Evolutionary conservation across 495 filamentous ascomycete genomes (phyloP), one percentile per base, ranked within the genome.

Genomic region (Podospora pseudoanserina): DNA sequence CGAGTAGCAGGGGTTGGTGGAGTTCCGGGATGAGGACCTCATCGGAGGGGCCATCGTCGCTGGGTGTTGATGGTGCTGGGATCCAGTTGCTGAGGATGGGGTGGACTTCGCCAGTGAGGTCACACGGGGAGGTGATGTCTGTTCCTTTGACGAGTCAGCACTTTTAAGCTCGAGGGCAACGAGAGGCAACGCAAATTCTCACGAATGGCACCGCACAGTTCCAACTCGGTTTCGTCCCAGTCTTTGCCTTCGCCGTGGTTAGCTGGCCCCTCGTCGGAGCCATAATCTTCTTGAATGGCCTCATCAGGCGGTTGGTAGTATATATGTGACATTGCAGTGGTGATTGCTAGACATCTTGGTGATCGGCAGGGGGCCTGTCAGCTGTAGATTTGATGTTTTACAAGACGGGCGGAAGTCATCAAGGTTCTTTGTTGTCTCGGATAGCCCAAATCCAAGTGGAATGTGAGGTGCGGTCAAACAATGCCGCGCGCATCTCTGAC

Each of bases 81-180:
- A 64, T 57, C 78, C 78, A 80, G 59, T 74, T 70, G 23, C 69
- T 28, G 59, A 80, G 78, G 30, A 78, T 26, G 0, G 77, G 77
- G 59, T 79, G 76, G 58, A 77, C 66, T 13, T 58, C 55, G n/a
- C 55, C 55, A 5, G 3, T 19, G 55, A 58, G 55, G 11, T 58
- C 55, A 26, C 7, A 58, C 6, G 55, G 55, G 18, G 55, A 15
- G 23, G n/a, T 19, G 55, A 58, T 7, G 13, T 58, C 6, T 19
- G 55, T 58, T 9, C 55, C 55, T 58, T 58, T 19, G 13, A 58
- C 5, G 9, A 58, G 55, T 58, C 72, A 32, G 11, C 23, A 30
- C 6, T 28, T 23, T 23, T 23, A 1, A 23, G 23, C 23, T 23
- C 23, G 23, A 23, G 23, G 23, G 23, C 23, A 23, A 23, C 23